A percentile compares a stretch with the other conserved stretches of the same genome.
Evolutionary conservation across 2,329 filamentous ascomycete species (phyloP).

Genomic region (Aspergillus felis): DNA sequence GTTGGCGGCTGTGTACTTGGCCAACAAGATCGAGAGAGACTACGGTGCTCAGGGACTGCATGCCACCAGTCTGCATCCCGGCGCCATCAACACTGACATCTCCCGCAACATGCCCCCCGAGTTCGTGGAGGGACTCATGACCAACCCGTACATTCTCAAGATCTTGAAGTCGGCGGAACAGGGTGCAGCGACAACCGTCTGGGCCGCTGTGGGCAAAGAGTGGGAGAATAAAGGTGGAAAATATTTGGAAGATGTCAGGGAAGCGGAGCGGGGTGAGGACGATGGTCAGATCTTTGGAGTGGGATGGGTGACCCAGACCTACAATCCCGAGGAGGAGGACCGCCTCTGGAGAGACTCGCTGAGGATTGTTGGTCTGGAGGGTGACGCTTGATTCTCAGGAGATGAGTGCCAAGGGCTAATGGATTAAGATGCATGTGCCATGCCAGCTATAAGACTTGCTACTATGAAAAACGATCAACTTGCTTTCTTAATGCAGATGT

Average conservation of each 20-base stretch:
- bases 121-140: neutral
- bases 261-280: constrained; percentile 5
- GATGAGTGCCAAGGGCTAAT: too few species aligned
- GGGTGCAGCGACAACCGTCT: constrained; percentile 24
- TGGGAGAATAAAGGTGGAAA: constrained; percentile 22
- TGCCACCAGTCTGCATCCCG: constrained; percentile 45
- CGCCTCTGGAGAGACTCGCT: constrained; percentile 5
- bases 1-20: constrained; percentile 49
- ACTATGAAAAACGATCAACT: too few species aligned
- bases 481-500: too few species aligned
- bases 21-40: constrained; percentile 49
- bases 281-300: neutral
- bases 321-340: constrained; percentile 1
- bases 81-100: constrained; percentile 19
- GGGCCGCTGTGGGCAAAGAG: constrained; percentile 22
- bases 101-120: constrained; percentile 1
- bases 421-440: too few species aligned
- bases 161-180: constrained; percentile 12
- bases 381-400: too few species aligned
- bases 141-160: neutral
- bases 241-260: constrained; percentile 22
- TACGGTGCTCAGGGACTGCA: constrained; percentile 46
- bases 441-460: too few species aligned
- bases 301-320: constrained; percentile 6
- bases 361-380: neutral